phyloP scores from a whole-genome alignment of 129 eudicot species.

The Heracleum sosnowskyi region DNA sequence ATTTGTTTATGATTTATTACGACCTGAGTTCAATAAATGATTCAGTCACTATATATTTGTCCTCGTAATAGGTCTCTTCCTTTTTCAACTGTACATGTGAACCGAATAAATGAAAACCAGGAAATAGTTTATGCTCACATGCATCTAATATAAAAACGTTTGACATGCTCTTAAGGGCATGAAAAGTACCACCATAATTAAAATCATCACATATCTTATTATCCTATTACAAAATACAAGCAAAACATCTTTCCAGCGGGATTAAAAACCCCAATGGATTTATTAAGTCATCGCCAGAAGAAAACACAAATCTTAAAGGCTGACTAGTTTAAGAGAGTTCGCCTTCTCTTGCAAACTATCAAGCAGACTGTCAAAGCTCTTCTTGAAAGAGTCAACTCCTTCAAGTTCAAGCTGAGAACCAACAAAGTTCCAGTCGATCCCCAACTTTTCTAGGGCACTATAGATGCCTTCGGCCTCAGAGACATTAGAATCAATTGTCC shows the following conservation, averaged over 20 bases:
- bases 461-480: constrained; percentile 95
- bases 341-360: constrained; percentile 97
- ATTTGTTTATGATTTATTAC: neutral
- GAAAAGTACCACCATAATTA: neutral
- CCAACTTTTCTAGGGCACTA: constrained; percentile 92
- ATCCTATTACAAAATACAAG: neutral
- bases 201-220: neutral
- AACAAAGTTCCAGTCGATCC: constrained; percentile 75
- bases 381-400: constrained; percentile 99
- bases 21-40: neutral
- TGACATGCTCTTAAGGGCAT: neutral
- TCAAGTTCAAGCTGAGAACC: constrained; percentile 84
- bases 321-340: constrained; percentile 72
- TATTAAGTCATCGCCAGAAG: constrained; percentile 14
- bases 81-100: neutral
- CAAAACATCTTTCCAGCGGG: constrained; percentile 13
- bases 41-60: neutral
- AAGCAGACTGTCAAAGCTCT: constrained; percentile 89
- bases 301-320: constrained; percentile 28
- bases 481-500: constrained; percentile 84
- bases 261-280: neutral
- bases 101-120: neutral
- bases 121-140: neutral
- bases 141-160: neutral
- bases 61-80: neutral